phyloP scores from a whole-genome alignment of 768 basidiomycete species.

The Tulasnella sp. region DNA sequence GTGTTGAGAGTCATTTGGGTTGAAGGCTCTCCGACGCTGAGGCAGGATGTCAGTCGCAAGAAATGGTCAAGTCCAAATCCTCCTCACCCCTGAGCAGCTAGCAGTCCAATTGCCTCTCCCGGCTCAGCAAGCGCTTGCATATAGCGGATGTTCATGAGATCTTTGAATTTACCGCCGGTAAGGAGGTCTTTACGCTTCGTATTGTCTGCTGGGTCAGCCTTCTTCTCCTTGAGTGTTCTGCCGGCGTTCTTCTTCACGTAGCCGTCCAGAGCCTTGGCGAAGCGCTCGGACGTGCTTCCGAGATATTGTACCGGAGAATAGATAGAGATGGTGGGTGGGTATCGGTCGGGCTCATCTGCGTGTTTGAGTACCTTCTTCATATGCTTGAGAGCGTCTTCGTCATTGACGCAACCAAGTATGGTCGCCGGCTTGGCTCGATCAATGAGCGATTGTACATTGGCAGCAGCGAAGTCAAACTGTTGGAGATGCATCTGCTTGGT shows the following conservation, averaged over 20 bases:
- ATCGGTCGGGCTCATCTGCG: constrained; percentile 48
- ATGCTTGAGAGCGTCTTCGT: constrained; percentile 61
- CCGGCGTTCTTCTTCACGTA: constrained; percentile 70
- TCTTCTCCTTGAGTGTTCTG: constrained; percentile 33
- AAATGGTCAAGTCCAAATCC: not conserved
- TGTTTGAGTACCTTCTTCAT: constrained; percentile 90
- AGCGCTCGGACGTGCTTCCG: constrained; percentile 89
- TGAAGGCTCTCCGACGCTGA: constrained; percentile 94
- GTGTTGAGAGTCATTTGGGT: constrained; percentile 99
- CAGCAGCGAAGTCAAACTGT: constrained; percentile 89
- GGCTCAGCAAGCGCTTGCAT: constrained; percentile 91
- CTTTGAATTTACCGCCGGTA: constrained; percentile 60
- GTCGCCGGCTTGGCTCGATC: constrained; percentile 60
- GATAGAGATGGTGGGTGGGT: constrained; percentile 66
- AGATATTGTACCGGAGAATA: constrained; percentile 76
- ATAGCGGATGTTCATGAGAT: constrained; percentile 88
- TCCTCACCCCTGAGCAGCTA: constrained; percentile 92
- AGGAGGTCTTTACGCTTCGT: constrained; percentile 42
- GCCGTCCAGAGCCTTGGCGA: constrained; percentile 70
- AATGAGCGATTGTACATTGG: constrained; percentile 76
- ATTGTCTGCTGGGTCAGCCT: constrained; percentile 30
- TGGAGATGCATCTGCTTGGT: constrained; percentile 91
- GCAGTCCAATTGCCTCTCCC: constrained; percentile 94
- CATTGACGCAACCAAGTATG: constrained; percentile 56
- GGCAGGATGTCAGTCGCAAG: not conserved